These are phyloP conservation scores for Exophiala sideris DNA, from an alignment of 2,329 filamentous ascomycete genomes.

Conservation along the genomic window DNA sequence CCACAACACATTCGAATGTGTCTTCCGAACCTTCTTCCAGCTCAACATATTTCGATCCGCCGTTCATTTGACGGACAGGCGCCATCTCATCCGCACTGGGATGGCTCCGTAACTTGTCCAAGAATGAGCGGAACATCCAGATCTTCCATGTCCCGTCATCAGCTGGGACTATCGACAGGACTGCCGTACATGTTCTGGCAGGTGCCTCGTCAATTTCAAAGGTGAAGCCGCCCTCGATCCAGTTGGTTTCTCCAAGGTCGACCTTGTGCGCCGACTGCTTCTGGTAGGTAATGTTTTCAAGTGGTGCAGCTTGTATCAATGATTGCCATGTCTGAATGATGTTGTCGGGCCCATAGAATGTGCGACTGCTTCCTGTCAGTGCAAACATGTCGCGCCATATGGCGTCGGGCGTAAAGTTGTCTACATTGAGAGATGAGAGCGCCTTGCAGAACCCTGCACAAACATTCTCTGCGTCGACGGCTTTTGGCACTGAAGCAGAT, in stretches of 20 bases:
- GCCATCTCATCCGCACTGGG: not conserved
- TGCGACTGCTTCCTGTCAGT: constrained; percentile 27
- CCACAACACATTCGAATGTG: constrained; percentile 33
- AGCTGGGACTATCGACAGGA: constrained; percentile 20
- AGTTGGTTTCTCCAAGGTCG: constrained; percentile 9
- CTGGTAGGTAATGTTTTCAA: no score
- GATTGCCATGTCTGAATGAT: constrained; percentile 23
- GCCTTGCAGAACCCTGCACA: not conserved
- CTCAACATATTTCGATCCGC: no score
- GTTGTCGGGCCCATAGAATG: constrained; percentile 19
- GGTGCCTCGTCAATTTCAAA: constrained; percentile 20
- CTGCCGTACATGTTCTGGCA: constrained; percentile 18
- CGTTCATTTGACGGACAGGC: no score
- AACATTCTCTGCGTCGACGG: no score
- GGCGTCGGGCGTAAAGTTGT: not conserved
- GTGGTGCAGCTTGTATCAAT: no score
- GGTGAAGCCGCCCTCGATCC: constrained; percentile 25
- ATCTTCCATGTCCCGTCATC: constrained; percentile 28
- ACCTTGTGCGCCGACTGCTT: not conserved
- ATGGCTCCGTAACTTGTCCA: constrained; percentile 24
- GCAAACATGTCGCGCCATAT: constrained; percentile 29
- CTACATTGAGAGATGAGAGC: not conserved
- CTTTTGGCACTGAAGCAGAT: no score
- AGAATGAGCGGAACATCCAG: constrained; percentile 29
- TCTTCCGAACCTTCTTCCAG: constrained; percentile 23